Evolutionary conservation across 768 basidiomycete species (phyloP), one percentile per base, ranked within the genome.

Genomic region (Macrolepiota dolichaula): DNA sequence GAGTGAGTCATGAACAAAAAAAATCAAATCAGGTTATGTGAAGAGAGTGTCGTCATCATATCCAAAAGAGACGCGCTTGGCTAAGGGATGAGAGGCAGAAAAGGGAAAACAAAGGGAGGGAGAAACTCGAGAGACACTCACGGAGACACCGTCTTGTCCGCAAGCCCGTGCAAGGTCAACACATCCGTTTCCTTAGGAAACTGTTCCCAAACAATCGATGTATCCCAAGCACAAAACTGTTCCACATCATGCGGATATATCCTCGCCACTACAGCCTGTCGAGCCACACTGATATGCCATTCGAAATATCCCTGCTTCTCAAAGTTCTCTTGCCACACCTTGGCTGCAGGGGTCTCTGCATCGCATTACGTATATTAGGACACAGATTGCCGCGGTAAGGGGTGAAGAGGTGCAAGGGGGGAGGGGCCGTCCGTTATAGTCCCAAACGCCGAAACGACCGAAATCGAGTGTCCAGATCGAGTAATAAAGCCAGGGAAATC

Each of bases 151-250:
- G 80, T 81, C 44, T 74, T 68, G 65, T 94, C 92, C 32, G 74
- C 73, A 44, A 92, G 73, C n/a, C 92, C 92, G 60, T 94, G 92
- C 51, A 92, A 68, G 2, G 86, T 90, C 49, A 94, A 73, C n/a
- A 89, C 91, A 70, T 92, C 82, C 7, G 80, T 78, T 1, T 72
- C 62, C 13, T 71, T 63, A 24, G 92, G 92, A 67, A 94, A 93
- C 4, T 77, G 69, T 52, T 82, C 80, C 85, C 86, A 88, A 27
- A 92, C 85, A 32, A 87, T 73, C 1, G 83, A 82, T 11, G 86
- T 82, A 67, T 93, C 84, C 83, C 86, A 89, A 22, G 68, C 75
- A 19, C 81, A 77, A 70, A 92, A 92, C 7, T 72, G 71, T 36
- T 85, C 78, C 24, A 93, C 64, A 64, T 91, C 87, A 37, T 81